Base-by-base conservation (phyloP, 441 rosid genomes). In the Cnidoscolus chayamansa region DNA sequence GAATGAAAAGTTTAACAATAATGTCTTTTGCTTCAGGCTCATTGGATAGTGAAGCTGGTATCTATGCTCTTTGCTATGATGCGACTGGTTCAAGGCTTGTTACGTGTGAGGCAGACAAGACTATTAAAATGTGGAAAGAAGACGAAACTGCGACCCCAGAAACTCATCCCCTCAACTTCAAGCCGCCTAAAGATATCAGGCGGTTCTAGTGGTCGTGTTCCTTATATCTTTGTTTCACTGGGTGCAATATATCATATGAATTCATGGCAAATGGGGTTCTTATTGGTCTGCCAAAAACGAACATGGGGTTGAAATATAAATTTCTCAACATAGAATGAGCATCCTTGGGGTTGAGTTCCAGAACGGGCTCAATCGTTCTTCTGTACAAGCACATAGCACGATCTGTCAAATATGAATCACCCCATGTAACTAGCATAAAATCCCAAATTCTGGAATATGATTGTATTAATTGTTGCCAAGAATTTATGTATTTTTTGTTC, bases 41-140 rank as follows among this genome's bases (percentile, higher is more conserved):
- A 32, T 78, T 95, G 97, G 99, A 95, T 64, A 95, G 99, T 76
- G 98, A 95, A 86, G 99, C 99, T 6, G 99, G 96, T 79, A 92
- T 95, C 35, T 95, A 91, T 70, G 99, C 97, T 58, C 72, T 86
- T 15, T 85, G 82, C 20, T 93, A 89, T 59, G 99, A 95, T 63
- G 7, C 82, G 7, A 93, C 97, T 50, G 99, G 98, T 70, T 68
- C 99, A 35, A 87, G 99, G 83, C 83, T 95, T 65, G 58, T 93
- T 37, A 76, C 86, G 17, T 95, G 99, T 1, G 99, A 93, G 77
- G 99, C 98, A 1, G 99, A 95, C 75, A 95, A 93, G 84, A 95
- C 99, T 3, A 92, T 95, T 63, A 95, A 95, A 82, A 91, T 95
- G 98, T 95, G 98, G 97, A 92, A 85, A 79, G 98, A 95, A 83